Conservation (phyloP, 2,329 filamentous ascomycete species). For the Macrophomina phaseolina region DNA sequence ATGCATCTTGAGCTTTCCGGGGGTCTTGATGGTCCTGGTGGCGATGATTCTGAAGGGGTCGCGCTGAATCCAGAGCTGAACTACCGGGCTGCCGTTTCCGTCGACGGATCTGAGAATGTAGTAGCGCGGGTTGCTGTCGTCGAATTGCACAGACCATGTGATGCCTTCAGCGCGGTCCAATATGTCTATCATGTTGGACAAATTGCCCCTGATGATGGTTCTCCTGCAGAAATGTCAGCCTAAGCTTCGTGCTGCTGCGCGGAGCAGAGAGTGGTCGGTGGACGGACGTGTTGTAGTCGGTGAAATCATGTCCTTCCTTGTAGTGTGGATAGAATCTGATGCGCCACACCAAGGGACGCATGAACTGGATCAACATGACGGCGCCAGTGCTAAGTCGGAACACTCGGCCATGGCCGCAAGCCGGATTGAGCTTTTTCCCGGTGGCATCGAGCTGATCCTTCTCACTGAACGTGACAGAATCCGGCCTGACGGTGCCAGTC, state of each 20-base stretch:
- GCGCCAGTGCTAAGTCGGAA: background rate
- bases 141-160: background rate
- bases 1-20: slow-evolving; percentile 27
- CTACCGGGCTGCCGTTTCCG: slow-evolving; percentile 25
- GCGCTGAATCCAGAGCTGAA: slow-evolving; percentile 37
- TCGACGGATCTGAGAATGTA: background rate
- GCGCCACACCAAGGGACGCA: background rate
- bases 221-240: background rate
- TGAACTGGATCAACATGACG: background rate
- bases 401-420: background rate
- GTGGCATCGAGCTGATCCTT: background rate
- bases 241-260: background rate
- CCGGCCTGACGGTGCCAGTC: background rate
- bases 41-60: slow-evolving; percentile 38
- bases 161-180: background rate
- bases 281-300: background rate
- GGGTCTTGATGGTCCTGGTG: slow-evolving; percentile 33
- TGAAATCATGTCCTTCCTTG: background rate
- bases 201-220: background rate
- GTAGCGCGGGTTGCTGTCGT: background rate
- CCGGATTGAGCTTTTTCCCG: background rate
- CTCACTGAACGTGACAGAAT: background rate
- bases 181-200: background rate
- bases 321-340: background rate
- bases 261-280: no score